Evolutionary conservation across 495 filamentous ascomycete genomes (phyloP), one percentile per base, ranked within the genome.

Genomic region (Penicillium egyptiacum): DNA sequence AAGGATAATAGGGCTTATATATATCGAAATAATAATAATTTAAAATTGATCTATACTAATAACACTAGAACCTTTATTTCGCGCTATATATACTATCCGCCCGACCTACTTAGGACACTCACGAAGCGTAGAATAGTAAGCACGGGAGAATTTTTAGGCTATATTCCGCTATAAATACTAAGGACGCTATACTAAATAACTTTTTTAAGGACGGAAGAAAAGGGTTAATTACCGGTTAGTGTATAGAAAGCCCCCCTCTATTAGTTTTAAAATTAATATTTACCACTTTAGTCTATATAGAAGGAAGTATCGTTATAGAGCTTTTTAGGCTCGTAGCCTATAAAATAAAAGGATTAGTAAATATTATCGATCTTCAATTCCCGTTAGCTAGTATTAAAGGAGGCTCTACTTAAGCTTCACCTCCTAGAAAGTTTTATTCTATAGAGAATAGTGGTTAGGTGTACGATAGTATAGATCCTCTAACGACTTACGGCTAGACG

Each of bases 61-160:
- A 43, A 43, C 41, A 43, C 41, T 43, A 43, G 41, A 43, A 43
- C 0, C 41, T 43, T 43, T 19, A 19, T 43, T 43, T 43, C 41
- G 41, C 41, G 41, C 5, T 43, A 43, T 7, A 43, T 43, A 43
- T 43, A 43, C 41, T 19, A 43, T 43, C 41, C 41, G 41, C 41
- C 41, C 19, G 41, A 43, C 41, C 41, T 43, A 7, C 41, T 43
- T 7, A 43, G 19, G 41, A 43, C 5, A 19, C 41, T 43, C 41
- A 43, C 41, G 41, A 43, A 43, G 23, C n/a, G 19, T 43, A 19
- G 41, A 43, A 43, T 43, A 43, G 41, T 7, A 43, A 43, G 41
- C 19, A 43, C 19, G 19, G 41, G 41, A 43, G 41, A 43, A 43
- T 43, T 43, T 43, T 43, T 7, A 43, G 19, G 41, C 19, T 43